A percentile compares a stretch with the other conserved stretches of the same genome.
phyloP scores from a whole-genome alignment of 805 yeast species.

The Candida maris region DNA sequence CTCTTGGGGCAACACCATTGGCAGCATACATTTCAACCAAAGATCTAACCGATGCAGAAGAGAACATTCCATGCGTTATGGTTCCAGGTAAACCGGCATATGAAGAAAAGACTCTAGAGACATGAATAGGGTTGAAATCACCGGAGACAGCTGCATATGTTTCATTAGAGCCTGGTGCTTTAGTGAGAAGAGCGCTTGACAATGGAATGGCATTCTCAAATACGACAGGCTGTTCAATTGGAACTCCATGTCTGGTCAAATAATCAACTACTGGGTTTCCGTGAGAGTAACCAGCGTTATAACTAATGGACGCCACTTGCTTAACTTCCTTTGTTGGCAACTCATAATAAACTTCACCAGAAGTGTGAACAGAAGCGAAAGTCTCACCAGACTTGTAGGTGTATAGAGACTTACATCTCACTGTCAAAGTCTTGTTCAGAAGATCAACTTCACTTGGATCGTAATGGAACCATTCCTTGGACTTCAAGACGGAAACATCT shows the following conservation, averaged over 20 bases:
- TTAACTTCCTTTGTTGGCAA: constrained; percentile 87
- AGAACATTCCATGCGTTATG: constrained; percentile 98
- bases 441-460: constrained; percentile 65
- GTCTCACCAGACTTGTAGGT: constrained; percentile 73
- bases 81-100: constrained; percentile 96
- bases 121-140: constrained; percentile 98
- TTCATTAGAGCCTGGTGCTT: constrained; percentile 94
- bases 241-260: constrained; percentile 83
- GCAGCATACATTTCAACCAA: constrained; percentile 99
- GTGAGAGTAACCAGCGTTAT: constrained; percentile 86
- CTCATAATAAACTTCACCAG: constrained; percentile 83
- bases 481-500: constrained; percentile 88
- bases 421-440: constrained; percentile 75
- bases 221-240: constrained; percentile 89
- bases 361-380: constrained; percentile 74
- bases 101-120: constrained; percentile 87
- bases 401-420: constrained; percentile 83
- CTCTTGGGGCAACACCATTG: constrained; percentile 91
- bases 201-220: constrained; percentile 91
- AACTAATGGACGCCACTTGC: constrained; percentile 78
- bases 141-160: constrained; percentile 97
- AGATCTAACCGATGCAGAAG: constrained; percentile 92
- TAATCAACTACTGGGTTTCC: constrained; percentile 98
- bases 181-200: constrained; percentile 57
- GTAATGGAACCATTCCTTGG: constrained; percentile 97